Base-by-base conservation (phyloP, 345 rosid species). In the Eucalyptus caleyi region DNA sequence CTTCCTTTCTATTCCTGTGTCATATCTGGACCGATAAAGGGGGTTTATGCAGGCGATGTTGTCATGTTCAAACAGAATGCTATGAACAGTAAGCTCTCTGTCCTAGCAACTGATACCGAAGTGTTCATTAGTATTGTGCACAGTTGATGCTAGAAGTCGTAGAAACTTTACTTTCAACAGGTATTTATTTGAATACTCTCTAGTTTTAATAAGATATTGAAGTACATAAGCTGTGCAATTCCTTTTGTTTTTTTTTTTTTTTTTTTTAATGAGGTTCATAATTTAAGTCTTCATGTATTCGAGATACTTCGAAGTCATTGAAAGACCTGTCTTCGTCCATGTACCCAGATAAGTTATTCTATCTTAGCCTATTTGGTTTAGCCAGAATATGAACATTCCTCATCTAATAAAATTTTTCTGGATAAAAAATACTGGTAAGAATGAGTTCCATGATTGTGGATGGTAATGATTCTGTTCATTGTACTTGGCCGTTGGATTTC, bases 61-160 rank as follows among this genome's bases (percentile, higher is more conserved):
- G 96, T 95, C 15, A 92, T 95, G 92, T 95, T 95, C 89, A 91
- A 93, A 81, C 97, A 95, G 91, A 95, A 94, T 90, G 96, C 86
- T 94, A 94, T 90, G 93, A 94, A 69, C 92, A 30, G 96, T 94
- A 91, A 91, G 96, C 54, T 44, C 86, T 77, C 42, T 86, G 53
- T 86, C 44, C 42, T 16, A 69, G 40, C 4, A 16, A 32, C 42
- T 69, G 42, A 69, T 69, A 34, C 81, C 3, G 81, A 50, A 86
- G 1, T 72, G 37, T 86, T 42, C 42, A 69, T 32, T 69, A 69
- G 81, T 10, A 69, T 69, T 69, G 24, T 67, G 77, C 37, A 15
- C 37, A 6, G 77, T n/a, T n/a, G 37, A 4, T 15, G 77, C 77
- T n/a, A 12, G 69, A 65, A 65, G 77, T 65, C 4, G 37, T 65